A percentile compares a stretch with the other conserved stretches of the same genome.
Conservation (phyloP, 2,329 filamentous ascomycete species). For the Truncatella angustata region DNA sequence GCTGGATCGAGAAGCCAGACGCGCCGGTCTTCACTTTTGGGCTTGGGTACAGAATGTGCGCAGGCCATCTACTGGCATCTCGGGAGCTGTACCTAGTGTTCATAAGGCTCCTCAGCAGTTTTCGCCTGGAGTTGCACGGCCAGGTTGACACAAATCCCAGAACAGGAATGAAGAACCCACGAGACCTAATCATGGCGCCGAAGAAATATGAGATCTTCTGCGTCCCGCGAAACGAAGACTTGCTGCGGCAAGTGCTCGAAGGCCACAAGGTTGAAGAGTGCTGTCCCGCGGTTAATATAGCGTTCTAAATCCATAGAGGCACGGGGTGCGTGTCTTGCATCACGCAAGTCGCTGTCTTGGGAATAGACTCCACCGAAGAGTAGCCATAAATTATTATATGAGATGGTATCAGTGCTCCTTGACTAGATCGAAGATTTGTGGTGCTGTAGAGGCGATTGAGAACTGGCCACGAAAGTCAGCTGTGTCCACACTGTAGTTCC, state of each 20-base stretch:
- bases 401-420: too few relatives aligned
- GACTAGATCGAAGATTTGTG: too few relatives aligned
- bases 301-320: not conserved
- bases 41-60: slow-evolving; percentile 8
- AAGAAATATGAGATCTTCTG: slow-evolving; percentile 1
- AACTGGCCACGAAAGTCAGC: too few relatives aligned
- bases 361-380: too few relatives aligned
- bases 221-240: slow-evolving; percentile 4
- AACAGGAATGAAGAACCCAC: slow-evolving; percentile 2
- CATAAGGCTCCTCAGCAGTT: slow-evolving; percentile 8
- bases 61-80: slow-evolving; percentile 4
- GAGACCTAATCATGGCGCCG: slow-evolving; percentile 2
- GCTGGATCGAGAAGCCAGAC: slow-evolving; percentile 8
- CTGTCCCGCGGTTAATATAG: not conserved
- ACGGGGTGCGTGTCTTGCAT: too few relatives aligned
- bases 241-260: not conserved
- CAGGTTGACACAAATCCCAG: not conserved
- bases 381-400: too few relatives aligned
- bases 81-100: slow-evolving; percentile 9
- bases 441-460: too few relatives aligned
- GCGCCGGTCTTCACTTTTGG: slow-evolving; percentile 6
- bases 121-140: slow-evolving; percentile 2
- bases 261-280: slow-evolving; percentile 1
- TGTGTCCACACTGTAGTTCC: too few relatives aligned
- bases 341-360: not conserved